Conservation (phyloP, 495 filamentous ascomycete species). For the Podospora bellae-mahoneyi region DNA sequence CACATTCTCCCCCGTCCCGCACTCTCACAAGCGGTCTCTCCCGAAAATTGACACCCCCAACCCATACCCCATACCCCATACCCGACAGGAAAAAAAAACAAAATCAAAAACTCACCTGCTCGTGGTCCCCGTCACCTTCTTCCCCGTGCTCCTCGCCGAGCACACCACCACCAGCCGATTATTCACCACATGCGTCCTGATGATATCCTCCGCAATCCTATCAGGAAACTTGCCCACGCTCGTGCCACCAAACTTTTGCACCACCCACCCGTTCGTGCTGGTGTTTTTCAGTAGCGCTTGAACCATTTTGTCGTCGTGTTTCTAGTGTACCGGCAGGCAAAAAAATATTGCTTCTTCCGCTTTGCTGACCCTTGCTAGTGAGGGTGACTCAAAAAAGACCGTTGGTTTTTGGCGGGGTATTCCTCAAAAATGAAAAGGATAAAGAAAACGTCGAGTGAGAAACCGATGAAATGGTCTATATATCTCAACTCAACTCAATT, state of each 20-base stretch:
- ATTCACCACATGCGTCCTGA: slow-evolving; percentile 58
- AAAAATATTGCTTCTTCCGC: not conserved
- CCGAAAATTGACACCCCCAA: not conserved
- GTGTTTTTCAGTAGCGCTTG: slow-evolving; percentile 33
- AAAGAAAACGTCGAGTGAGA: not conserved
- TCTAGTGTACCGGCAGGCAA: not conserved
- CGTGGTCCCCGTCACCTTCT: slow-evolving; percentile 88
- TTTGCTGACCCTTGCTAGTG: not conserved
- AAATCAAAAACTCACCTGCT: slow-evolving; percentile 66
- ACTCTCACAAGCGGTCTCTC: not conserved
- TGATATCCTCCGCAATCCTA: slow-evolving; percentile 38
- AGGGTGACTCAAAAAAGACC: not conserved
- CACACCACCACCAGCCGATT: slow-evolving; percentile 84
- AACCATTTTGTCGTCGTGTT: slow-evolving; percentile 19
- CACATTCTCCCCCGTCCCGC: too few relatives aligned
- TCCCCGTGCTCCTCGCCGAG: slow-evolving; percentile 85
- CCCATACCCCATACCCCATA: not conserved
- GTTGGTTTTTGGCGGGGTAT: not conserved
- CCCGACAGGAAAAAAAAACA: not conserved
- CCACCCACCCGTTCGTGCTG: slow-evolving; percentile 58
- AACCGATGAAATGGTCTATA: not conserved
- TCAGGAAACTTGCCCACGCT: slow-evolving; percentile 52
- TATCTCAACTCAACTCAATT: not conserved
- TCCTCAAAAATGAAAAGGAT: not conserved
- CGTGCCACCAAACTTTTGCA: slow-evolving; percentile 83